Evolutionary conservation across 441 rosid genomes (phyloP), one percentile per base, ranked within the genome.

Genomic region (Adansonia rubrostipa): DNA sequence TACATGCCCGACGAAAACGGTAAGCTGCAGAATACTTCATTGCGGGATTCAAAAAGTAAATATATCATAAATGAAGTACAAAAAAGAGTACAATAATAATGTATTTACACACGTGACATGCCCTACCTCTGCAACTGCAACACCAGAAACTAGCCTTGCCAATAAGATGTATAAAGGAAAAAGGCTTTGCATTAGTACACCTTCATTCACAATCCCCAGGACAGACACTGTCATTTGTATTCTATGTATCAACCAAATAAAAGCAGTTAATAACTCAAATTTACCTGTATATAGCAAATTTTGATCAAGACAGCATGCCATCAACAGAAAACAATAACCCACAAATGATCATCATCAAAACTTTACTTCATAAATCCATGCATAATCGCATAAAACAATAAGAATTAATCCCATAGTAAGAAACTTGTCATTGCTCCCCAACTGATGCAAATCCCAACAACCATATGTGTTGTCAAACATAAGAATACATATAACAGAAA

Each of bases 1-100:
- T 82, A 75, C 95, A 91, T n/a, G 94, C 96, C 78, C 93, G 92
- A 74, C 85, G 91, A 82, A 91, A 97, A 84, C 88, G 91, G 82
- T 93, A 97, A 76, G 86, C 96, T 84, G 97, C 96, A 89, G 96
- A 91, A 84, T 89, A 85, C 99, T 96, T 87, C 85, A 86, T 83
- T 81, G 82, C 79, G 87, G 83, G 86, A 77, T 80, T 75, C 78
- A 80, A 79, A 22, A 78, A 65, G 73, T 79, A 81, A 66, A 61
- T 60, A 80, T 63, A 83, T 87, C 76, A 85, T 84, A 73, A 11
- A 83, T 42, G 57, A 80, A 73, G 71, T 74, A 72, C 28, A 78
- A 71, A 78, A 78, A 57, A 75, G 58, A 20, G n/a, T 13, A 73
- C 24, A 63, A 56, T 9, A 71, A 51, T 48, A 14, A 45, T 62